Conservation (phyloP, 2,329 filamentous ascomycete species). For the Aspergillus brunneoviolaceus region DNA sequence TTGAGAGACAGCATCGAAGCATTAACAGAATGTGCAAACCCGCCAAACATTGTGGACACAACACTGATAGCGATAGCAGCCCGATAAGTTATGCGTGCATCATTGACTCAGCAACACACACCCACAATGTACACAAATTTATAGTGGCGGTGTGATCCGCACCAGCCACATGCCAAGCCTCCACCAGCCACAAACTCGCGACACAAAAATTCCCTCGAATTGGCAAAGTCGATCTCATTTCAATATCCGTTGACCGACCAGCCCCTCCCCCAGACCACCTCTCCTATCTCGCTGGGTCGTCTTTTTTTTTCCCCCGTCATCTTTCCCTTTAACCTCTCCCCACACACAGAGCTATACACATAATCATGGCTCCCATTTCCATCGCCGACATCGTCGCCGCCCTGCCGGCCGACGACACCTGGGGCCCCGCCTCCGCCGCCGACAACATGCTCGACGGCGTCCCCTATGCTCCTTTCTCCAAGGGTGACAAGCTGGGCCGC, state of each 20-base stretch:
- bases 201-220: slow-evolving; percentile 21
- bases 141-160: slow-evolving; percentile 1
- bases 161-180: slow-evolving; percentile 10
- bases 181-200: slow-evolving; percentile 20
- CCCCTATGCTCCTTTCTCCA: slow-evolving; percentile 96
- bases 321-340: not conserved
- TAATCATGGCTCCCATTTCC: slow-evolving; percentile 53
- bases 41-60: too few species aligned
- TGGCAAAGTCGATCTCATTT: slow-evolving; percentile 5
- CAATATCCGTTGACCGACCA: slow-evolving; percentile 18
- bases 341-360: slow-evolving; percentile 15
- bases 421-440: slow-evolving; percentile 79
- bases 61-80: too few species aligned
- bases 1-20: too few species aligned
- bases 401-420: slow-evolving; percentile 73
- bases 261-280: slow-evolving; percentile 7
- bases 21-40: too few species aligned
- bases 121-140: not conserved
- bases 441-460: slow-evolving; percentile 93
- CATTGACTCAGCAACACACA: not conserved
- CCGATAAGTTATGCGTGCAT: not conserved
- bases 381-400: slow-evolving; percentile 67
- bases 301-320: not conserved
- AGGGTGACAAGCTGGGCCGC: slow-evolving; percentile 96
- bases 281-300: not conserved